Percentiles rank a stretch among this genome's conserved stretches.
Conservation (phyloP, 2,329 filamentous ascomycete species). For the Colletotrichum sidae region DNA sequence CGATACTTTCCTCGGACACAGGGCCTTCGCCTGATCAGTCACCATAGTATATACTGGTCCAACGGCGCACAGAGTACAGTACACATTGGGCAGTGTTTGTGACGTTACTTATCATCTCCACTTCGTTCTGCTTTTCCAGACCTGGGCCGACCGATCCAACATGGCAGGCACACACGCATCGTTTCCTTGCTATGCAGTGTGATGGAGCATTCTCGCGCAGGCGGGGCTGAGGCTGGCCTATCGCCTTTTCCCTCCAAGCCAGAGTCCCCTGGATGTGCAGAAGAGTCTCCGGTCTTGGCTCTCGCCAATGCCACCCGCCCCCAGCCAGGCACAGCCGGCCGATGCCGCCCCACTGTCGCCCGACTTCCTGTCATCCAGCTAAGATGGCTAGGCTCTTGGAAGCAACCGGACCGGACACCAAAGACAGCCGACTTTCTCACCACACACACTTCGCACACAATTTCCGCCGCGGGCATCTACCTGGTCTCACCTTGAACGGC, state of each 20-base stretch:
- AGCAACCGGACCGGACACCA: neutral
- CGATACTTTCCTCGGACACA: neutral
- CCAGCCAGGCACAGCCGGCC: constrained; percentile 24
- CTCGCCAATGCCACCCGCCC: constrained; percentile 27
- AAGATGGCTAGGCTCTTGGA: constrained; percentile 9
- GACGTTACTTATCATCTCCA: constrained; percentile 27
- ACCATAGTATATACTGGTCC: no score
- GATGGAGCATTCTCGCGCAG: constrained; percentile 11
- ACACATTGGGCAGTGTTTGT: constrained; percentile 6
- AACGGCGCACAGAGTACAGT: neutral
- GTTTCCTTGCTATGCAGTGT: constrained; percentile 17
- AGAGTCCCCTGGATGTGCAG: constrained; percentile 24
- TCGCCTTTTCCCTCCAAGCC: constrained; percentile 6
- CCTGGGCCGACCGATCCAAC: constrained; percentile 19
- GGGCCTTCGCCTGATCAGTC: neutral
- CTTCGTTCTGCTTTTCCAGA: neutral
- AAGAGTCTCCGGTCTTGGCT: constrained; percentile 25
- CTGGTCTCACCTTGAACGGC: constrained; percentile 1
- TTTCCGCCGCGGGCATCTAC: neutral
- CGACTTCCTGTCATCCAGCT: constrained; percentile 7
- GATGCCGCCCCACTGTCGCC: constrained; percentile 22
- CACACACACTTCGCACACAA: neutral
- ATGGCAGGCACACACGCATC: constrained; percentile 9
- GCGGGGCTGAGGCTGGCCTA: constrained; percentile 2
- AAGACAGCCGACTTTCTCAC: constrained; percentile 5